Base-by-base conservation (phyloP, 306 rosid genomes). In the Carpinus fangiana region DNA sequence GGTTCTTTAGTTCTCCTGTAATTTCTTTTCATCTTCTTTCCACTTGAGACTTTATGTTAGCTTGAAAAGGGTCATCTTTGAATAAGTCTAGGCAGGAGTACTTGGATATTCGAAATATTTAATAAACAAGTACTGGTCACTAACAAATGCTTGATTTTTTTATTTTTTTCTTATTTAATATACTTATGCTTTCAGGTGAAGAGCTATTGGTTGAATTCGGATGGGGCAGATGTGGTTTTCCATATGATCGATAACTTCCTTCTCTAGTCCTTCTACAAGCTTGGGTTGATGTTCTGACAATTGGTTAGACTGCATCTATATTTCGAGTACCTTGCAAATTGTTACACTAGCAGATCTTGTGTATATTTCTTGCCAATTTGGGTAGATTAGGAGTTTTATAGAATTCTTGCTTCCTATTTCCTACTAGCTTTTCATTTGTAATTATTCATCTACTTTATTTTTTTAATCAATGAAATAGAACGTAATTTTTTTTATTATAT, bases 191-290 rank as follows among this genome's bases (percentile, higher is more conserved):
- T 75, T 82, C 90, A 95, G 98, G 98, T 95, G 82, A 91, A 92
- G 89, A 90, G 85, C 47, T 92, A 89, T 82, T 92, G 98, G 97
- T 57, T 91, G 76, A 93, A 92, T 88, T 94, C 98, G 21, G 98
- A 95, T 82, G 98, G 98, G 68, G 93, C 95, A 1, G 98, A 90
- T 82, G 98, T 95, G 82, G 93, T 92, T 79, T 86, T 74, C 82
- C 98, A 95, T 77, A 92, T 95, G 86, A 92, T 92, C 57, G 98
- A 92, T 82, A 87, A 87, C 85, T 92, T 95, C 79, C 90, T 88
- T 78, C 86, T 90, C 66, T 87, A 87, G 82, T 59, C 72, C 21
- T 69, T 76, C 41, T 71, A 8, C 52, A 34, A 54, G 71, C 75
- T 76, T 45, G 28, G 59, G 28, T 68, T 70, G 76, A 80, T 70